A percentile compares a stretch with the other conserved stretches of the same genome.
Conservation (phyloP, 1,139 yeast species). For the Sugiyamaella castrensis region DNA sequence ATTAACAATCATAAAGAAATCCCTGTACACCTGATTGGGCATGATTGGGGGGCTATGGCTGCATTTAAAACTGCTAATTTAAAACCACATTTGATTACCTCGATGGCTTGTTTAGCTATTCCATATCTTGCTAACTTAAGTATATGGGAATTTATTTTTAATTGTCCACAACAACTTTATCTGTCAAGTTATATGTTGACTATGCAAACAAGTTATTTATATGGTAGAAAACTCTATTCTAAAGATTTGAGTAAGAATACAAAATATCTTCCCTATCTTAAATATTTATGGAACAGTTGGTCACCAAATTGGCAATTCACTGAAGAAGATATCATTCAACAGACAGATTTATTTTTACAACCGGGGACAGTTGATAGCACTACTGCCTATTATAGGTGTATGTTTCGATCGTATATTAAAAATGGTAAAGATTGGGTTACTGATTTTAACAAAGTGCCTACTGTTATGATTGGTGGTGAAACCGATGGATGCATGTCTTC, state of each 20-base stretch:
- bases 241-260: conserved; percentile 4
- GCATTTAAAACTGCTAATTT: conserved; percentile 22
- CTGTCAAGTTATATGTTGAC: conserved; percentile 29
- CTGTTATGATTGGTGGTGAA: conserved; percentile 26
- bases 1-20: conserved; percentile 15
- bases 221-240: conserved; percentile 9
- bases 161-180: conserved; percentile 27
- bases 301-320: conserved; percentile 28
- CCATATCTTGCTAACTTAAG: conserved; percentile 27
- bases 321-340: conserved; percentile 21
- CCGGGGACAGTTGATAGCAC: conserved; percentile 29
- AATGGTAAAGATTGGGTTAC: conserved; percentile 16
- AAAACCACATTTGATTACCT: conserved; percentile 24
- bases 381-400: conserved; percentile 30
- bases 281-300: conserved; percentile 29
- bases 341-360: conserved; percentile 22
- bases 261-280: conserved; percentile 21
- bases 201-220: conserved; percentile 26
- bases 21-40: conserved; percentile 30
- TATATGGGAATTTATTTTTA: conserved; percentile 11
- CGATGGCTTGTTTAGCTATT: conserved; percentile 26
- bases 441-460: conserved; percentile 25
- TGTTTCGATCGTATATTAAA: conserved; percentile 6
- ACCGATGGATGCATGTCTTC: conserved; percentile 29
- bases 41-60: conserved; percentile 33